A percentile compares a stretch with the other conserved stretches of the same genome.
These are phyloP conservation scores for Eimeria necatrix DNA, from an alignment of 169 alveolate genomes.

Conservation along the genomic window DNA sequence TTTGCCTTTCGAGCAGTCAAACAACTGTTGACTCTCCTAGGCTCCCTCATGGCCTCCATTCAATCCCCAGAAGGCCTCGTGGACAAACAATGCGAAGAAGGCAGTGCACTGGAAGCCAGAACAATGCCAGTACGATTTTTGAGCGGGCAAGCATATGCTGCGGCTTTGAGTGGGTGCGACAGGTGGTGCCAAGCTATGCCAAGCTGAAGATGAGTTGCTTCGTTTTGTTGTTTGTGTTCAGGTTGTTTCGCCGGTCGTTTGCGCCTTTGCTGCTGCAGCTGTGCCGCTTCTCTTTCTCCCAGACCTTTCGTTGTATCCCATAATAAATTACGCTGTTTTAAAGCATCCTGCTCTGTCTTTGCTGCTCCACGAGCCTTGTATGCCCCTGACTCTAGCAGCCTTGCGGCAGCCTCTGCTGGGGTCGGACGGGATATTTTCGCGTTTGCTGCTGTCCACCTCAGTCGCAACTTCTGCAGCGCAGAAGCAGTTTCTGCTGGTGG, in stretches of 20 bases:
- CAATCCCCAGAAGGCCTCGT: not conserved
- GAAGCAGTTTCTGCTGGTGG: constrained; percentile 28
- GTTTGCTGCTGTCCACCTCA: constrained; percentile 47
- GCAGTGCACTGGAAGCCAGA: too few relatives aligned
- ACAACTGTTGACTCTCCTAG: constrained; percentile 69
- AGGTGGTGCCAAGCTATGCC: too few relatives aligned
- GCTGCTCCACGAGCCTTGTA: constrained; percentile 66
- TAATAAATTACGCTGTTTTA: constrained; percentile 38
- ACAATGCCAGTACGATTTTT: too few relatives aligned
- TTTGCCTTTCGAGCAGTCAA: constrained; percentile 71
- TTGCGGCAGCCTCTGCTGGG: constrained; percentile 65
- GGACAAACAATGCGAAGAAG: too few relatives aligned
- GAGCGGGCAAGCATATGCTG: too few relatives aligned
- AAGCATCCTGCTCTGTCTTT: constrained; percentile 63
- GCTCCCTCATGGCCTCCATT: constrained; percentile 56
- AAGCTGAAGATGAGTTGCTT: not conserved
- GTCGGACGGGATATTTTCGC: constrained; percentile 55
- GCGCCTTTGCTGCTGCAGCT: constrained; percentile 63
- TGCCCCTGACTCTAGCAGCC: constrained; percentile 61
- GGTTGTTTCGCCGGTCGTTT: constrained; percentile 60
- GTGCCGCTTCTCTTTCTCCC: constrained; percentile 59
- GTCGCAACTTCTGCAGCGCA: constrained; percentile 59
- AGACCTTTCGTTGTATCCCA: constrained; percentile 61
- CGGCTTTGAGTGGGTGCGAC: too few relatives aligned
- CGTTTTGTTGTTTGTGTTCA: not conserved